A percentile compares a stretch with the other conserved stretches of the same genome.
Conservation (phyloP, 345 rosid species). For the Orychophragmus violaceus region DNA sequence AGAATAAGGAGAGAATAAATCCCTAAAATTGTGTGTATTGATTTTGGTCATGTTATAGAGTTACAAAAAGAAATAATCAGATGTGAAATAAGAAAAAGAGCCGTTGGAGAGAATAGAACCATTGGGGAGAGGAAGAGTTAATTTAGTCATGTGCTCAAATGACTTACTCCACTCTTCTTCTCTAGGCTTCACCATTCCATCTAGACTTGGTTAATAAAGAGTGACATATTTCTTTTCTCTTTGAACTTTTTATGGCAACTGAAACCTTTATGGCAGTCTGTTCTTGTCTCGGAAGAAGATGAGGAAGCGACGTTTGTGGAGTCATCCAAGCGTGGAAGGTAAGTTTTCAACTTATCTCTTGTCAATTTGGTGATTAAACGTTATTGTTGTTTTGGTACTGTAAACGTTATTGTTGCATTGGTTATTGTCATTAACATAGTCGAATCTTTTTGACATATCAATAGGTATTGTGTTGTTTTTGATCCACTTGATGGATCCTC, state of each 20-base stretch:
- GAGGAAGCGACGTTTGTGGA: slow-evolving; percentile 90
- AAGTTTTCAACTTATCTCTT: not conserved
- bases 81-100: too few species aligned
- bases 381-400: too few species aligned
- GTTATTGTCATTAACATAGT: not conserved
- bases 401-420: not conserved
- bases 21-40: too few species aligned
- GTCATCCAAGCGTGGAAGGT: slow-evolving; percentile 75
- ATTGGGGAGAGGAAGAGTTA: too few species aligned
- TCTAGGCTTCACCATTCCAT: too few species aligned
- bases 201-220: too few species aligned
- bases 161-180: too few species aligned
- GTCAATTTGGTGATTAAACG: not conserved
- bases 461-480: slow-evolving; percentile 88
- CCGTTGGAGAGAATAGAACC: too few species aligned
- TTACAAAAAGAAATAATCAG: too few species aligned
- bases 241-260: not conserved
- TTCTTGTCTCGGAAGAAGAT: slow-evolving; percentile 97
- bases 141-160: too few species aligned
- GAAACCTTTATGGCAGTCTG: slow-evolving; percentile 47
- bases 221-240: not conserved
- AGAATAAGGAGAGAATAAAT: too few species aligned
- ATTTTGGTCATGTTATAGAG: too few species aligned
- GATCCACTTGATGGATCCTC: slow-evolving; percentile 99
- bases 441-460: not conserved